These are phyloP conservation scores for Colletotrichum scovillei DNA, from an alignment of 2,329 filamentous ascomycete species.

Conservation along the genomic window DNA sequence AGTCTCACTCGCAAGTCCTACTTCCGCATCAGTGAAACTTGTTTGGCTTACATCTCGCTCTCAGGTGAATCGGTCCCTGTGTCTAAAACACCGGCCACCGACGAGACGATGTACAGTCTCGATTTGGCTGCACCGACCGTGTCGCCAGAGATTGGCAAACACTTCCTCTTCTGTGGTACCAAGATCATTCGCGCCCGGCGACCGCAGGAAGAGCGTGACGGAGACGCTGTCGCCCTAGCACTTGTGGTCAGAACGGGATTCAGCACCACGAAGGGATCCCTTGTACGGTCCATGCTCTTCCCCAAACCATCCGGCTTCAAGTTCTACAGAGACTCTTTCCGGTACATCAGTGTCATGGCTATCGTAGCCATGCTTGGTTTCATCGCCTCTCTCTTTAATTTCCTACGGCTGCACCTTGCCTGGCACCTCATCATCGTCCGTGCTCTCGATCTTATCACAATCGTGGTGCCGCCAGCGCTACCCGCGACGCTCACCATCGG, in stretches of 20 bases:
- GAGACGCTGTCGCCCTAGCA: conserved; percentile 90
- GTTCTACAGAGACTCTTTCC: conserved; percentile 97
- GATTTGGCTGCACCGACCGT: conserved; percentile 85
- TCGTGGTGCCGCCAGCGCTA: conserved; percentile 93
- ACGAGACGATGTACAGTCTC: conserved; percentile 81
- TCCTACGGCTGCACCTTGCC: conserved; percentile 82
- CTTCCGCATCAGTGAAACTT: not conserved
- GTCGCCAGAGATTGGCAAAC: conserved; percentile 83
- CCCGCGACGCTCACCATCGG: conserved; percentile 96
- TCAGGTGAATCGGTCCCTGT: conserved; percentile 93
- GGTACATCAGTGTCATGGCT: conserved; percentile 97
- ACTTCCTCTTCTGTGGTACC: conserved; percentile 94
- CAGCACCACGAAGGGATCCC: conserved; percentile 94
- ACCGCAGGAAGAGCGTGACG: conserved; percentile 85
- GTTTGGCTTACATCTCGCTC: conserved; percentile 1
- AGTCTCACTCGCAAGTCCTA: not conserved
- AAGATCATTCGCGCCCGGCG: conserved; percentile 92
- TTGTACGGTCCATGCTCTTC: conserved; percentile 98
- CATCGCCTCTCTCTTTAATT: conserved; percentile 91
- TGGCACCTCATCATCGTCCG: conserved; percentile 94
- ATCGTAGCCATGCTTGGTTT: conserved; percentile 88
- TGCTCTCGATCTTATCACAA: conserved; percentile 95
- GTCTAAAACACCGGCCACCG: conserved; percentile 86
- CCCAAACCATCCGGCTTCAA: conserved; percentile 98
- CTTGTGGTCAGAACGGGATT: conserved; percentile 96